These are phyloP conservation scores for Moringa oleifera DNA, from an alignment of 345 rosid species.

Conservation along the genomic window DNA sequence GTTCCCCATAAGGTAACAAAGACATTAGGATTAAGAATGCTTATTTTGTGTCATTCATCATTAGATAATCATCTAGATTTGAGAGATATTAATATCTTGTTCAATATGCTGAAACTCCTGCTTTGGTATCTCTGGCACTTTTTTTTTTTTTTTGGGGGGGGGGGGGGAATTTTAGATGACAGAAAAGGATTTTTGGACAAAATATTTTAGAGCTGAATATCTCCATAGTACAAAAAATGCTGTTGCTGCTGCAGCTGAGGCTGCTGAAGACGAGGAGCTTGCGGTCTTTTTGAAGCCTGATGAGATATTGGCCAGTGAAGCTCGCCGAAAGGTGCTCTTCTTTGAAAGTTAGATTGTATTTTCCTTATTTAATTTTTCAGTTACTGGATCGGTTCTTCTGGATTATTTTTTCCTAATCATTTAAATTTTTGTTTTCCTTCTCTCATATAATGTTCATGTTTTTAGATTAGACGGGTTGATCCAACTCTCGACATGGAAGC, in stretches of 20 bases:
- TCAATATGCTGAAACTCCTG: background rate
- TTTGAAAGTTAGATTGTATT: background rate
- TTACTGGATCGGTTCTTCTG: constrained; percentile 2
- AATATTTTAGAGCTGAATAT: constrained; percentile 91
- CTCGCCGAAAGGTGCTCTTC: constrained; percentile 61
- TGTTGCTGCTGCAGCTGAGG: constrained; percentile 84
- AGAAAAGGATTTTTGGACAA: constrained; percentile 91
- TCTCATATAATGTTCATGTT: constrained; percentile 10
- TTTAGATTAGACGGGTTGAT: constrained; percentile 87
- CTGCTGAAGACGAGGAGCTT: constrained; percentile 98
- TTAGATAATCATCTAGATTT: constrained; percentile 5
- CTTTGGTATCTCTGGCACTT: constrained; percentile 9
- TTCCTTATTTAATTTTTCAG: constrained; percentile 3
- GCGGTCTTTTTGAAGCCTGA: constrained; percentile 86
- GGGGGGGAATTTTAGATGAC: constrained; percentile 48
- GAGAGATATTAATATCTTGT: background rate
- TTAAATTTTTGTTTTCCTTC: constrained; percentile 11
- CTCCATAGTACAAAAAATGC: constrained; percentile 71
- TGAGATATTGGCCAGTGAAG: constrained; percentile 76
- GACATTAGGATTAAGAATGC: constrained; percentile 8
- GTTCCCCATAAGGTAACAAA: constrained; percentile 81
- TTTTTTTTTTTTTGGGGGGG: background rate
- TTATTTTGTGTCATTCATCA: background rate
- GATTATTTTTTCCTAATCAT: constrained; percentile 11
- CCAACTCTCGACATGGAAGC: constrained; percentile 96